These are phyloP conservation scores for Xylaria sp. DNA, from an alignment of 2,329 filamentous ascomycete genomes.

Conservation along the genomic window DNA sequence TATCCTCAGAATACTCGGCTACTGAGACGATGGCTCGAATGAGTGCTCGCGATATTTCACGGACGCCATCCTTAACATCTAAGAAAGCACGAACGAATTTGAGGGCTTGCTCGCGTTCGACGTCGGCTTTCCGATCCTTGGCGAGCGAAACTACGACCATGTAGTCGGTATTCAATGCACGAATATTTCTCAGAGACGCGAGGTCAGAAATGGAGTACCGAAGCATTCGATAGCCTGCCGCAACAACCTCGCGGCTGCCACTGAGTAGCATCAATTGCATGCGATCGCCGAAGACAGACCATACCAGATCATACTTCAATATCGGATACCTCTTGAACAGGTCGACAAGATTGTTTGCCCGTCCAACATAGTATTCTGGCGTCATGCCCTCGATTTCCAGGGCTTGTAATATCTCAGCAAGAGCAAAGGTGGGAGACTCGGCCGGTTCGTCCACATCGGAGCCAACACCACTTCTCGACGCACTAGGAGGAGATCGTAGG, in stretches of 20 bases:
- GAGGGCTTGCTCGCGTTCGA: slow-evolving; percentile 95
- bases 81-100: slow-evolving; percentile 97
- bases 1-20: slow-evolving; percentile 86
- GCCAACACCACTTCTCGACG: slow-evolving; percentile 64
- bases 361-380: slow-evolving; percentile 93
- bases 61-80: slow-evolving; percentile 91
- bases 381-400: slow-evolving; percentile 88
- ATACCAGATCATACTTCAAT: slow-evolving; percentile 95
- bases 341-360: slow-evolving; percentile 92
- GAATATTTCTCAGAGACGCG: slow-evolving; percentile 87
- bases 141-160: slow-evolving; percentile 91
- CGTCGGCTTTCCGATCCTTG: slow-evolving; percentile 96
- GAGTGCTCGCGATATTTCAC: slow-evolving; percentile 86
- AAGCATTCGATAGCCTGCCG: slow-evolving; percentile 92
- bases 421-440: slow-evolving; percentile 91
- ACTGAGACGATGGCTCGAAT: slow-evolving; percentile 91
- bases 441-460: slow-evolving; percentile 74
- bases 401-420: slow-evolving; percentile 90
- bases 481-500: slow-evolving; percentile 68
- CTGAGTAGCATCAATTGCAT: slow-evolving; percentile 97
- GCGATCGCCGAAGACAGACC: slow-evolving; percentile 92
- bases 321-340: slow-evolving; percentile 94
- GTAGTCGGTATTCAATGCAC: slow-evolving; percentile 89
- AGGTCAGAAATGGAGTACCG: slow-evolving; percentile 95
- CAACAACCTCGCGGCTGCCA: slow-evolving; percentile 94